Evolutionary conservation across 495 filamentous ascomycete genomes (phyloP), one percentile per base, ranked within the genome.

Genomic region (Daldinia vernicosa): DNA sequence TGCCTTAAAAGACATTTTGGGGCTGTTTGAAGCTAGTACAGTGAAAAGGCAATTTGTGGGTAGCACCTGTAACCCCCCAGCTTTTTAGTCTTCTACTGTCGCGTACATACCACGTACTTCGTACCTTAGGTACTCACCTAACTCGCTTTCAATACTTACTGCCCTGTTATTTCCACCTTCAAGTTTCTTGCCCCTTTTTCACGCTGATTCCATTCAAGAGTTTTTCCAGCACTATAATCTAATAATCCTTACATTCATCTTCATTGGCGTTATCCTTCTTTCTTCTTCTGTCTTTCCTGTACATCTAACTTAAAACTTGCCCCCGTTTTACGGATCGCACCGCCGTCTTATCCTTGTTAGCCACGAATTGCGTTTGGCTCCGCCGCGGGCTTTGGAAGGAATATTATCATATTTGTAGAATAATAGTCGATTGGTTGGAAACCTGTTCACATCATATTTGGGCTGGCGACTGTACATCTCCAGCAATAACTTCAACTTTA

Each of bases 171-270:
- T 37, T 62, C 17, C 19, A 28, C 45, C 67, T 64, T 63, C 39
- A 43, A 59, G 43, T 63, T 64, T 37, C 60, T 63, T 51, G 40
- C 66, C 66, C 66, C 66, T 32, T 68, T 57, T 40, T 68, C 3
- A 30, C 5, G 27, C 50, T n/a, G 24, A 53, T 15, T 47, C 43
- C 27, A 15, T 53, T 53, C 24, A n/a, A 28, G 24, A 53, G 26
- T 53, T 40, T 37, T 60, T 32, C 47, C 47, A 55, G 45, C 67
- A 26, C 40, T 35, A 59, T 58, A 47, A 12, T 62, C 24, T 69
- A 59, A 51, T 69, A 59, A 53, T 69, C 26, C 14, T 40, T 30
- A 27, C 22, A 27, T 17, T 24, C 58, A 43, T 50, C 54, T 63
- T 28, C 6, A 22, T 45, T 53, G 57, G 47, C 56, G 57, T 60